These are phyloP conservation scores for Blastomyces silverae DNA, from an alignment of 2,329 filamentous ascomycete species.

Conservation along the genomic window DNA sequence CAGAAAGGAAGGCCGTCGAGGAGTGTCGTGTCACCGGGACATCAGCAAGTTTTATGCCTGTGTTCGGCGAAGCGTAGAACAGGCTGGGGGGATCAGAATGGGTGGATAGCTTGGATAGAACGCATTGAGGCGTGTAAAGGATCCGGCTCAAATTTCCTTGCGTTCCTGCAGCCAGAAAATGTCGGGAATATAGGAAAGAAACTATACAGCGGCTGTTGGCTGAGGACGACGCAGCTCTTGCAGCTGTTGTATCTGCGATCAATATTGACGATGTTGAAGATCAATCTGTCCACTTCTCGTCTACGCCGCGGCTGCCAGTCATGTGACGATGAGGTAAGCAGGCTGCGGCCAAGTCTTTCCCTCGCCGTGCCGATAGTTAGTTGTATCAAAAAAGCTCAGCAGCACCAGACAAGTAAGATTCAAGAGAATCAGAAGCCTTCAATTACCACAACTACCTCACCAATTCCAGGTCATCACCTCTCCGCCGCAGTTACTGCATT, in stretches of 20 bases:
- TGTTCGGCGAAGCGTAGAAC: neutral
- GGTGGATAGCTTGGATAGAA: neutral
- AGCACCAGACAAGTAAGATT: neutral
- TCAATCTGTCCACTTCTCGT: conserved; percentile 15
- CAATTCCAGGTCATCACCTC: neutral
- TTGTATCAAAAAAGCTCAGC: neutral
- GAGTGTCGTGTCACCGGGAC: conserved; percentile 26
- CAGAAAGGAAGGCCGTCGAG: conserved; percentile 18
- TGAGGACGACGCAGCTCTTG: neutral
- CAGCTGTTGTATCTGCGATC: too few species aligned
- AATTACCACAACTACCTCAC: conserved; percentile 10
- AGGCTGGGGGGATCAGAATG: neutral
- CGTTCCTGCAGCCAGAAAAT: neutral
- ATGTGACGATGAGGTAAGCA: conserved; percentile 9
- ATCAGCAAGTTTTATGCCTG: conserved; percentile 43
- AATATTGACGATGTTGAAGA: neutral
- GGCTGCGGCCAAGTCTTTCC: neutral
- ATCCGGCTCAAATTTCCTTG: neutral
- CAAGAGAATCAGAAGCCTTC: conserved; percentile 1
- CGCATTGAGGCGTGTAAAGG: conserved; percentile 5
- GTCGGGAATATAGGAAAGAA: neutral
- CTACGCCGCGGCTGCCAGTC: neutral
- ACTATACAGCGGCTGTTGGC: neutral
- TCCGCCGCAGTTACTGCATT: neutral
- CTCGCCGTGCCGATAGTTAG: neutral